Base-by-base conservation (phyloP, 768 basidiomycete genomes). In the Hygrophorus russula region DNA sequence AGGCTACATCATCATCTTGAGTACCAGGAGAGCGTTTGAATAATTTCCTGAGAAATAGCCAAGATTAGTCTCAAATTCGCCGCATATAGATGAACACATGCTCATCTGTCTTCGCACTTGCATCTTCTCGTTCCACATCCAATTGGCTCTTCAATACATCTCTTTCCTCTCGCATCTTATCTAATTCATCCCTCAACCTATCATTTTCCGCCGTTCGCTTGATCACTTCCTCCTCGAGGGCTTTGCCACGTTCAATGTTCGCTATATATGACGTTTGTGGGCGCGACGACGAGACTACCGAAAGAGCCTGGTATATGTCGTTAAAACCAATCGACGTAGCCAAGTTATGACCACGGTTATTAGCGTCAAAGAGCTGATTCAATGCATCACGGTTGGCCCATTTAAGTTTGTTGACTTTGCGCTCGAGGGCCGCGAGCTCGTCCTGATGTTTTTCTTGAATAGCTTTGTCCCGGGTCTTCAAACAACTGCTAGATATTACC, bases 261-360 rank as follows among this genome's bases (percentile, higher is more conserved):
- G 64, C 61, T 42, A 57, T 58, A 43, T 65, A 70, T 3, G 62
- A 47, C 0, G 59, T 39, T 4, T 60, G 59, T 15, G 57, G 44
- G 31, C 65, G 66, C 2, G 62, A 53, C 2, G 29, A 69, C 65
- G 24, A 73, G 29, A 69, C 65, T 20, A 73, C 55, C 7, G 57
- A 54, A 5, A 62, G 54, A 42, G 71, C 69, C 24, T 73, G 71
- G 8, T 56, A 58, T 2, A 71, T 51, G 38, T 66, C 59, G 2
- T 54, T 48, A 47, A 71, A 76, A 0, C 73, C 76, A 35, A 78
- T 60, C 1, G 56, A 56, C 5, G 54, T 49, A 0, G 69, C 72
- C 2, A 75, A 58, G 13, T 60, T 56, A 12, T 63, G 52, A 0
- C 59, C 62, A 1, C 67, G 59, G 10, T 68, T 59, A 8, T 59